A percentile compares a stretch with the other conserved stretches of the same genome.
These are phyloP conservation scores for Pythium grandisporangium DNA, from an alignment of 352 stramenopile species.

Conservation along the genomic window DNA sequence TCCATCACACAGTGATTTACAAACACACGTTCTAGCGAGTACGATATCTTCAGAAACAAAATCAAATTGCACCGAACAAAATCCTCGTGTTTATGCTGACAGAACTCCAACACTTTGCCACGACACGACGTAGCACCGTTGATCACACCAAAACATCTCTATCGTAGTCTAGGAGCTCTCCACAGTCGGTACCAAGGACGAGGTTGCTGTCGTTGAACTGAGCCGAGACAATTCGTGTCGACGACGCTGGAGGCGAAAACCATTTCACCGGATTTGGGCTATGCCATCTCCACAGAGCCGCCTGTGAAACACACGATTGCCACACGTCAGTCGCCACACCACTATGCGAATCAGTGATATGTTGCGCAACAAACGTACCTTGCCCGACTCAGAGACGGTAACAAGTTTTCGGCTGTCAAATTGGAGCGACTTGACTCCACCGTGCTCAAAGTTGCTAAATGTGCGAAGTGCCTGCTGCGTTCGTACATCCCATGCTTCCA, in stretches of 20 bases:
- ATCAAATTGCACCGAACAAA: too few species aligned
- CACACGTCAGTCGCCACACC: too few species aligned
- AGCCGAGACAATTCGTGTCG: conserved; percentile 48
- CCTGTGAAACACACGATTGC: conserved; percentile 18
- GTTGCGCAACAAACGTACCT: conserved; percentile 46
- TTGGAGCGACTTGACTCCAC: conserved; percentile 62
- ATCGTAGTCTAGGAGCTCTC: conserved; percentile 74
- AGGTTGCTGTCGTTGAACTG: conserved; percentile 70
- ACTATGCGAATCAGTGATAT: too few species aligned
- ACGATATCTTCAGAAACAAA: too few species aligned
- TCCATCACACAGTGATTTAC: too few species aligned
- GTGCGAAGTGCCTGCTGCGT: conserved; percentile 81
- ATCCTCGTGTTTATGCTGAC: too few species aligned
- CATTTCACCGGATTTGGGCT: conserved; percentile 65
- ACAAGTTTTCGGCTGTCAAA: conserved; percentile 86
- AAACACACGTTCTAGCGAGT: too few species aligned
- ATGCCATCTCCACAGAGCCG: conserved; percentile 80
- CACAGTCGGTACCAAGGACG: conserved; percentile 65
- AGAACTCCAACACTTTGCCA: too few species aligned
- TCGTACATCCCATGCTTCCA: conserved; percentile 84
- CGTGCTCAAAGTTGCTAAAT: conserved; percentile 68
- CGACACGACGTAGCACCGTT: too few species aligned
- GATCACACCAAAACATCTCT: conserved; percentile 21
- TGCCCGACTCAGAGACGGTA: conserved; percentile 61
- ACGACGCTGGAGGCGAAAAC: conserved; percentile 47